Percentiles rank a stretch among this genome's conserved stretches.
Evolutionary conservation across 192 early-diverging fungal species (phyloP).

Genomic region (Linderina pennispora): DNA sequence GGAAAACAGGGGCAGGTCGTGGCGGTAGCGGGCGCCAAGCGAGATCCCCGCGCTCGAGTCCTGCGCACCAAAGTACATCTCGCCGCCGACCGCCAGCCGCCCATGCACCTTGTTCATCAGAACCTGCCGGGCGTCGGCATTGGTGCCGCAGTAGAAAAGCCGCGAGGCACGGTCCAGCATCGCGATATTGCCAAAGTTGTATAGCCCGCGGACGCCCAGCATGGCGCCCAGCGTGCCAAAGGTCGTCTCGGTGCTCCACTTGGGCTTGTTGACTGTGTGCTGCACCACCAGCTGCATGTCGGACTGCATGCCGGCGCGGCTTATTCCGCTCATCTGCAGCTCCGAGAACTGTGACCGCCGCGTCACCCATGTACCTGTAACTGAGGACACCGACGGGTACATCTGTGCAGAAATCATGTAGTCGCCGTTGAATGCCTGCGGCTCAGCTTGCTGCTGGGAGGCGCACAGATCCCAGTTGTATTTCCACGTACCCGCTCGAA

Average conservation of each 20-base stretch:
- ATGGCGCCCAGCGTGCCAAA: conserved; percentile 72
- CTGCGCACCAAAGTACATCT: conserved; percentile 67
- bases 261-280: conserved; percentile 62
- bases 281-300: conserved; percentile 34
- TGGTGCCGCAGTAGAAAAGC: conserved; percentile 15
- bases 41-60: conserved; percentile 85
- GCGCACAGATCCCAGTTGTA: conserved; percentile 35
- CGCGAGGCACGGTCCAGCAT: conserved; percentile 11
- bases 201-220: conserved; percentile 74
- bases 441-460: no score
- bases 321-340: conserved; percentile 33
- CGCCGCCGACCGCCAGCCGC: conserved; percentile 52
- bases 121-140: conserved; percentile 8
- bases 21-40: conserved; percentile 64
- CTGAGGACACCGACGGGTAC: conserved; percentile 37
- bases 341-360: conserved; percentile 28
- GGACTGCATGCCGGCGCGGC: conserved; percentile 26
- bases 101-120: conserved; percentile 9
- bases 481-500: conserved; percentile 31
- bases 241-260: conserved; percentile 72
- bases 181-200: conserved; percentile 57
- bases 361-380: conserved; percentile 31
- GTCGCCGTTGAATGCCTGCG: conserved; percentile 7
- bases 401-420: conserved; percentile 42
- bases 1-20: conserved; percentile 40